Conservation (phyloP, 345 rosid species). For the Aquilaria malaccensis region DNA sequence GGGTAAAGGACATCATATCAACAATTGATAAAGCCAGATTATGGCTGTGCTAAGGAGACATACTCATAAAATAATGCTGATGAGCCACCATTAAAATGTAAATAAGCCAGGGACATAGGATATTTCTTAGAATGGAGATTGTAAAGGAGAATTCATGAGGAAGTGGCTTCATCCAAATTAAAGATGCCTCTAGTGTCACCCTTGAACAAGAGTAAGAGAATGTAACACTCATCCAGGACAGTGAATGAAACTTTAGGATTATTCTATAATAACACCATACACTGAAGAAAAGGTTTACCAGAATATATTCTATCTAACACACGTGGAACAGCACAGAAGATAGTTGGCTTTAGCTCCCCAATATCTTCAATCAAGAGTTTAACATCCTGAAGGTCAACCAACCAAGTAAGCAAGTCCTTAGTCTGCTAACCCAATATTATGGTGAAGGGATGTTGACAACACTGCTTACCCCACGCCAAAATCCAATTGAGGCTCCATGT, state of each 20-base stretch:
- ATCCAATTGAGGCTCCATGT: slow-evolving; percentile 81
- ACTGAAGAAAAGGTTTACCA: slow-evolving; percentile 31
- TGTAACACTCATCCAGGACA: background rate
- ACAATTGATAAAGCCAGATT: too few species aligned
- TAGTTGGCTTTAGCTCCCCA: slow-evolving; percentile 79
- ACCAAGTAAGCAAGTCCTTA: slow-evolving; percentile 14
- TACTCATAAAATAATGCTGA: too few species aligned
- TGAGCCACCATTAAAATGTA: too few species aligned
- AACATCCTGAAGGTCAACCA: slow-evolving; percentile 55
- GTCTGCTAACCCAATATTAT: slow-evolving; percentile 4
- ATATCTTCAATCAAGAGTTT: slow-evolving; percentile 82
- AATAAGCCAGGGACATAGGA: too few species aligned
- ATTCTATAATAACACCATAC: background rate
- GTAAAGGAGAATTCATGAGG: slow-evolving; percentile 1
- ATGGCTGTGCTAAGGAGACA: too few species aligned
- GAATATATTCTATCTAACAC: slow-evolving; percentile 79
- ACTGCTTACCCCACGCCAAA: slow-evolving; percentile 89
- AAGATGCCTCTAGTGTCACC: background rate
- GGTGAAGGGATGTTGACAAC: slow-evolving; percentile 2
- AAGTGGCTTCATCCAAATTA: background rate
- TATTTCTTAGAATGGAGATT: too few species aligned
- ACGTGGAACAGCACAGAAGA: slow-evolving; percentile 98
- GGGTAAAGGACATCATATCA: too few species aligned
- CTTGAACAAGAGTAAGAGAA: slow-evolving; percentile 1
- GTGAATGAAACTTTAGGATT: background rate